A percentile compares a stretch with the other conserved stretches of the same genome.
Conservation (phyloP, 768 basidiomycete species). For the Lactarius pseudohatsudake region DNA sequence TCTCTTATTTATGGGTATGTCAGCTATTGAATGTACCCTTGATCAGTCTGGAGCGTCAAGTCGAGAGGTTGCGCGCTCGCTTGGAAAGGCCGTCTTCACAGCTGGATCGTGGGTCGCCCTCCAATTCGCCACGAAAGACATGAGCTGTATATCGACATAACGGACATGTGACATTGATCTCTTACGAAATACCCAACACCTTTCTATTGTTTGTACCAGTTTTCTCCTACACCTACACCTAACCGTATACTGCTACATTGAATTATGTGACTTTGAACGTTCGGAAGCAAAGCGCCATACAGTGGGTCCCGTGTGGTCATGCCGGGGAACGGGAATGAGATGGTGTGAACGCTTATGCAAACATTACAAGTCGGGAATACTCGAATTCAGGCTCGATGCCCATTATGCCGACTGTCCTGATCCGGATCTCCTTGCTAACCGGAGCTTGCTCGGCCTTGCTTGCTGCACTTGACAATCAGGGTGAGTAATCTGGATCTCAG, state of each 20-base stretch:
- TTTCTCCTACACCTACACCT: neutral
- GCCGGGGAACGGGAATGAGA: neutral
- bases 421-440: neutral
- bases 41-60: constrained; percentile 51
- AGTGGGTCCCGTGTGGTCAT: neutral
- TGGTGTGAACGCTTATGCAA: no score
- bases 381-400: neutral
- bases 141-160: constrained; percentile 7
- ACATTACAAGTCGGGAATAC: neutral
- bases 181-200: constrained; percentile 15
- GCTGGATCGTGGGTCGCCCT: constrained; percentile 35
- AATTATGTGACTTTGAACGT: neutral
- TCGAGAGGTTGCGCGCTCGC: constrained; percentile 67
- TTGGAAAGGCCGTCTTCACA: constrained; percentile 56
- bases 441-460: neutral
- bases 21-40: neutral
- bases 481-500: neutral
- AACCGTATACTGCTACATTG: neutral
- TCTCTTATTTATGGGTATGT: neutral
- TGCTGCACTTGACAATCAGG: neutral
- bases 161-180: constrained; percentile 8
- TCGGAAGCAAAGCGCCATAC: neutral
- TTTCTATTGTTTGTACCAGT: constrained; percentile 10
- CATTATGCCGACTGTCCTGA: neutral
- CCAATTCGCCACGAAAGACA: constrained; percentile 39